Conservation (phyloP, 1,284 basidiomycete species). For the Amylostereum chailletii region DNA sequence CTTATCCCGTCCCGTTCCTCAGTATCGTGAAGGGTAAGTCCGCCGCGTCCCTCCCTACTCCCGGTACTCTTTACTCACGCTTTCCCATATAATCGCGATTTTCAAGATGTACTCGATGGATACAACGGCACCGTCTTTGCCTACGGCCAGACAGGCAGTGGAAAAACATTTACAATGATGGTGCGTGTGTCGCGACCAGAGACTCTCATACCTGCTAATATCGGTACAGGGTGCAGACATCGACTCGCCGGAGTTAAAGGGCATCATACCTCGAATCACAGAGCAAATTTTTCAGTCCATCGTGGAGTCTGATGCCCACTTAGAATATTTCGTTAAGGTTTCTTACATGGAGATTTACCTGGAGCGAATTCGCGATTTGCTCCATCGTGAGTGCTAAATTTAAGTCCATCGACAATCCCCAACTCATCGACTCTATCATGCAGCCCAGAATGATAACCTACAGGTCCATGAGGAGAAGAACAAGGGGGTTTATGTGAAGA, state of each 20-base stretch:
- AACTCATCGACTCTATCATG: slow-evolving; percentile 4
- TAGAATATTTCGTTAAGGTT: slow-evolving; percentile 99
- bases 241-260: slow-evolving; percentile 85
- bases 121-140: slow-evolving; percentile 99
- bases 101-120: slow-evolving; percentile 90
- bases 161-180: slow-evolving; percentile 98
- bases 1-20: slow-evolving; percentile 11
- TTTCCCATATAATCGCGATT: not conserved
- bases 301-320: slow-evolving; percentile 86
- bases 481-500: slow-evolving; percentile 97
- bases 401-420: not conserved
- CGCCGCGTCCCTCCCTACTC: not conserved
- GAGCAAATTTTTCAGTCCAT: slow-evolving; percentile 99
- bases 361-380: slow-evolving; percentile 91
- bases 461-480: slow-evolving; percentile 99
- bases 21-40: slow-evolving; percentile 73
- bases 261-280: slow-evolving; percentile 97
- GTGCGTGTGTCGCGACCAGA: slow-evolving; percentile 29
- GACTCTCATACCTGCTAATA: slow-evolving; percentile 10
- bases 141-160: slow-evolving; percentile 97
- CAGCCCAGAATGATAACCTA: slow-evolving; percentile 97
- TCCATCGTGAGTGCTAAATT: slow-evolving; percentile 70
- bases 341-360: slow-evolving; percentile 99
- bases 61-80: too few species aligned
- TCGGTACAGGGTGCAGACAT: slow-evolving; percentile 84